Conservation (phyloP, 345 rosid genomes). For the Conringia planisiliqua region DNA sequence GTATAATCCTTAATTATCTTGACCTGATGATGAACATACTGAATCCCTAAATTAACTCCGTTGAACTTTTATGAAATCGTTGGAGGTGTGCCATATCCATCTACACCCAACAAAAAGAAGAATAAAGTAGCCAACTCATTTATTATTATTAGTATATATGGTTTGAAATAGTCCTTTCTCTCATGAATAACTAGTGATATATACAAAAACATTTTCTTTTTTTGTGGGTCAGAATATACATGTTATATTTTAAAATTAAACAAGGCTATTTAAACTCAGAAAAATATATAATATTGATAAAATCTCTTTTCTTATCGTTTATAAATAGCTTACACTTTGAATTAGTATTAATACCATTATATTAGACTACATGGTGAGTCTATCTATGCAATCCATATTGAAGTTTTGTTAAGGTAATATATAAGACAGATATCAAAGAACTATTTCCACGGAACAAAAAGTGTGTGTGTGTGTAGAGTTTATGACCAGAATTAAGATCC, state of each 20-base stretch:
- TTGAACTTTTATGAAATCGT: not conserved
- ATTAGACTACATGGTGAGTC: not conserved
- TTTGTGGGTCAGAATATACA: not conserved
- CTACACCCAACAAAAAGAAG: not conserved
- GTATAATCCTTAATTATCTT: not conserved
- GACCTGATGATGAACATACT: not conserved
- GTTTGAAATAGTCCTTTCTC: not conserved
- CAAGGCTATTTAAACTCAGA: not conserved
- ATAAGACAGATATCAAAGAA: not conserved
- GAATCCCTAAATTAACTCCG: not conserved
- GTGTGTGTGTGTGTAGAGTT: not conserved
- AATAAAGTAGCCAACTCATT: no score
- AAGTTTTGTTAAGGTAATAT: not conserved
- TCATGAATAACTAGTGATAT: not conserved
- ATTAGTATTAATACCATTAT: not conserved
- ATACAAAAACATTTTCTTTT: not conserved
- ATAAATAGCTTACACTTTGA: not conserved
- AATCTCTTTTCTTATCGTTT: not conserved
- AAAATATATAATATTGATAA: not conserved
- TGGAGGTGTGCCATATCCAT: not conserved
- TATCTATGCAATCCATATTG: not conserved
- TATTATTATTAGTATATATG: no score
- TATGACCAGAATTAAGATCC: slow-evolving; percentile 4
- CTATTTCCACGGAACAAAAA: not conserved
- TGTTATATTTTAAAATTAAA: not conserved